Percentiles rank a stretch among this genome's conserved stretches.
Conservation (phyloP, 164 flowering plant genomes). For the Buxus sempervirens region DNA sequence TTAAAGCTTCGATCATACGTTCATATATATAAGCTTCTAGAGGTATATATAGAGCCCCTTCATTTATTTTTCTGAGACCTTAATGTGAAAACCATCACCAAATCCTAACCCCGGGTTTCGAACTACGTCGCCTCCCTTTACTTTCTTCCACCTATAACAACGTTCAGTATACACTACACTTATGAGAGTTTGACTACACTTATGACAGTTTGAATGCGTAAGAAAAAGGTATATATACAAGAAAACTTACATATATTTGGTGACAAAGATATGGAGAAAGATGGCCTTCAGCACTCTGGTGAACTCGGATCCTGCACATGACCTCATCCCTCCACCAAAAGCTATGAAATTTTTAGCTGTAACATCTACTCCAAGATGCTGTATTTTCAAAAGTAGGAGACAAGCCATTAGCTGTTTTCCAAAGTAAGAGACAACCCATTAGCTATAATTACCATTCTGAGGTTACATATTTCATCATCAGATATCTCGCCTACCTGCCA, state of each 20-base stretch:
- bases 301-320: constrained; percentile 46
- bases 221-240: too few relatives aligned
- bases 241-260: constrained; percentile 30
- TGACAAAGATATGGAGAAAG: constrained; percentile 38
- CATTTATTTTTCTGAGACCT: constrained; percentile 10
- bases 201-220: too few relatives aligned
- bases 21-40: too few relatives aligned
- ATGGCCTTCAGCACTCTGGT: constrained; percentile 23
- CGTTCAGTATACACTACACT: neutral
- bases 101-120: constrained; percentile 23
- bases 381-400: neutral
- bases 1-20: too few relatives aligned
- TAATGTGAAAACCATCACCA: constrained; percentile 19
- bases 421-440: too few relatives aligned
- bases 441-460: neutral
- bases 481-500: constrained; percentile 48
- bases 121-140: constrained; percentile 27
- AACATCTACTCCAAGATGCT: constrained; percentile 22
- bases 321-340: constrained; percentile 38
- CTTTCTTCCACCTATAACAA: constrained; percentile 28
- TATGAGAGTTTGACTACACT: neutral
- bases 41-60: too few relatives aligned
- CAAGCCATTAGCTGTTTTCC: neutral
- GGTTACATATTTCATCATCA: neutral
- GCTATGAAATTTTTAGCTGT: constrained; percentile 35